Conservation (phyloP, 257 asterid species). For the Przewalskia tangutica region DNA sequence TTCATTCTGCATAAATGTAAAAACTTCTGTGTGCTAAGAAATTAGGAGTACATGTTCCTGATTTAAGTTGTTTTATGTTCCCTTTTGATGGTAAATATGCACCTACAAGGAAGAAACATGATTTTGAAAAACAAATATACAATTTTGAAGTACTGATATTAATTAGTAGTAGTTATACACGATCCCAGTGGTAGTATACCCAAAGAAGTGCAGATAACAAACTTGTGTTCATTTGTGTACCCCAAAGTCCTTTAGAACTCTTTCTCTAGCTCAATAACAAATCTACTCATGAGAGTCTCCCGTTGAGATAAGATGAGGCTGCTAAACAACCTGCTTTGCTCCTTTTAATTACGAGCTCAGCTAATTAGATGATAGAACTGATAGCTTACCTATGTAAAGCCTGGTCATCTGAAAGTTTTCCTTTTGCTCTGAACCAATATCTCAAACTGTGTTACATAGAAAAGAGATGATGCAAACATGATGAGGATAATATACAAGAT, state of each 20-base stretch:
- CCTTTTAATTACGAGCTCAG: not conserved
- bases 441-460: slow-evolving; percentile 45
- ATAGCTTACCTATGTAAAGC: slow-evolving; percentile 71
- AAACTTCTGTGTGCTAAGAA: not conserved
- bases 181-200: not conserved
- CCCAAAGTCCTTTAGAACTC: not conserved
- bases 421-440: slow-evolving; percentile 94
- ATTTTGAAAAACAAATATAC: not conserved
- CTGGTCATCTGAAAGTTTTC: slow-evolving; percentile 84
- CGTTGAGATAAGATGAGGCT: not conserved
- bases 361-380: not conserved
- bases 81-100: not conserved
- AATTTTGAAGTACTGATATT: not conserved
- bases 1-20: not conserved
- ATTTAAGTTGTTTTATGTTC: not conserved
- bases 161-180: not conserved
- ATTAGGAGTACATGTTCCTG: not conserved
- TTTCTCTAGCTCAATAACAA: not conserved
- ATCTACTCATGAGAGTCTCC: not conserved
- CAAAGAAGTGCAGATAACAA: not conserved
- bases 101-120: not conserved
- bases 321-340: not conserved
- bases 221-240: not conserved
- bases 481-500: slow-evolving; percentile 2
- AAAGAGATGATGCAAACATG: not conserved